Base-by-base conservation (phyloP, 2,329 filamentous ascomycete species). In the Monosporascus sp. region DNA sequence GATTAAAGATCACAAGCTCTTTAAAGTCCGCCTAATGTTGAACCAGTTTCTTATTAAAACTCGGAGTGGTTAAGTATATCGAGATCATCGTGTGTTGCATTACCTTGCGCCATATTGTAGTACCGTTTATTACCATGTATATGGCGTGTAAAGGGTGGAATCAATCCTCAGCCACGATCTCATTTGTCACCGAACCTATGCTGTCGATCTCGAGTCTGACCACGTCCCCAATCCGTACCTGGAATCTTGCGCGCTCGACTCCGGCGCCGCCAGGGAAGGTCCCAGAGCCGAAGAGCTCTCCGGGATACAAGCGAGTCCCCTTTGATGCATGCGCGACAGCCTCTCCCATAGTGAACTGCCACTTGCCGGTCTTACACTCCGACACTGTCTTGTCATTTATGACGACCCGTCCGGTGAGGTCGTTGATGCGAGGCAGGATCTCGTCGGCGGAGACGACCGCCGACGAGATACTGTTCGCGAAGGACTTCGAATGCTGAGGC, bases 271-370 rank as follows among this genome's bases (percentile, higher is more conserved):
- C 20, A 1, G 62, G 60, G 25, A 64, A 60, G 8, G 63, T 65
- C 1, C 63, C 63, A 31, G 59, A 60, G 17, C 62, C 63, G 37
- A 65, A 64, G 48, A 65, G 62, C 49, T 65, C 63, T 36, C 63
- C 63, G 7, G 62, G 60, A 18, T 64, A 62, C 31, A 65, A 51
- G 39, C 53, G 54, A 4, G 63, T 65, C 25, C 55, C 49, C 45
- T 54, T 54, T 9, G 63, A 65, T 0, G 57, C 58, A 39, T 64
- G 61, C 24, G 58, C 54, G 15, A 65, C 49, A 20, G 63, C 62
- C 55, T 65, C 53, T 44, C 57, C 63, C 2, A 65, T 9, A 0
- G 60, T 56, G 48, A 63, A 64, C 37, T 64, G 57, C 61, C 61
- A 64, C 2, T 41, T 51, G 35, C 54, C 61, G 7, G 60, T 47